Conservation (phyloP, 768 basidiomycete species). For the Leccinum imitatum region DNA sequence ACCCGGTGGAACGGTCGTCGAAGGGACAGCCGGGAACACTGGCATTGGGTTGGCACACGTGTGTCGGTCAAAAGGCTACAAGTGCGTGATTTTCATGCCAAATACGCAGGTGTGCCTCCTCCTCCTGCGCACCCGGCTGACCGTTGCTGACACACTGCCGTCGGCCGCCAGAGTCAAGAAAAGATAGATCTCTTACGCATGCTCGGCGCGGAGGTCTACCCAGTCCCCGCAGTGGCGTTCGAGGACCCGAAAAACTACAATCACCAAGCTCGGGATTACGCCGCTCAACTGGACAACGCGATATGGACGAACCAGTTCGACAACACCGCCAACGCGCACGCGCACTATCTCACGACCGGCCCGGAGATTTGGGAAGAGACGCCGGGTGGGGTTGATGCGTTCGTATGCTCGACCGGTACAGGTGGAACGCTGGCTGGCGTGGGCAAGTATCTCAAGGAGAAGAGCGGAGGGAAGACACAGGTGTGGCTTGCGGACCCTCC, state of each 20-base stretch:
- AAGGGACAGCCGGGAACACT: constrained; percentile 98
- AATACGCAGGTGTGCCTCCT: constrained; percentile 68
- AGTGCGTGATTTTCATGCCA: constrained; percentile 99
- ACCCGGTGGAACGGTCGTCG: constrained; percentile 95
- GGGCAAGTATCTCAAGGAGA: constrained; percentile 82
- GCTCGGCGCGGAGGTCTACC: constrained; percentile 95
- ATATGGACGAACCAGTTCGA: constrained; percentile 99
- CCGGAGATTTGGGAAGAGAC: constrained; percentile 97
- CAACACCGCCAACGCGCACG: constrained; percentile 86
- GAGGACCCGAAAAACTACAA: constrained; percentile 97
- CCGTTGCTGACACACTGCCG: background rate
- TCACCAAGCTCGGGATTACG: constrained; percentile 92
- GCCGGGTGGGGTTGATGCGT: constrained; percentile 76
- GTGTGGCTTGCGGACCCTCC: constrained; percentile 97
- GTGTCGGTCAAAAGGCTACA: constrained; percentile 89
- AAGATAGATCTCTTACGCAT: constrained; percentile 97
- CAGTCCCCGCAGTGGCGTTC: constrained; percentile 95
- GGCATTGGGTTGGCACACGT: constrained; percentile 96
- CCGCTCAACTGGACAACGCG: constrained; percentile 69
- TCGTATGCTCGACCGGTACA: constrained; percentile 92
- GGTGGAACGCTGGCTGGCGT: constrained; percentile 94
- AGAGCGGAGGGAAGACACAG: constrained; percentile 73
- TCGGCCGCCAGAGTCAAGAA: constrained; percentile 77
- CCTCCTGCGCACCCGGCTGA: background rate
- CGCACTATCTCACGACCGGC: constrained; percentile 88